Evolutionary conservation across 805 yeast genomes (phyloP).

Genomic region (Candida maris): DNA sequence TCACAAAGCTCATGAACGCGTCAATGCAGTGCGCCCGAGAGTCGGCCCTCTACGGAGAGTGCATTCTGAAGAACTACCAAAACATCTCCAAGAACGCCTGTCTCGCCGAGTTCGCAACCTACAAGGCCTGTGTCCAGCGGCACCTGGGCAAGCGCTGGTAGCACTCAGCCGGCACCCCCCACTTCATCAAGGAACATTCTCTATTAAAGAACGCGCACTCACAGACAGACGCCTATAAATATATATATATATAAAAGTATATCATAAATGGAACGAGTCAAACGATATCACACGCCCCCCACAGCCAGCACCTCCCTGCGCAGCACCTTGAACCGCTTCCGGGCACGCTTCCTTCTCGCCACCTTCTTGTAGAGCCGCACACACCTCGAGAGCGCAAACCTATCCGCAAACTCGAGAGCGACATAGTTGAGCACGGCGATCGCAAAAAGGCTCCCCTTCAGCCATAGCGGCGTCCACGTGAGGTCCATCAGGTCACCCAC

Average conservation of each 20-base stretch:
- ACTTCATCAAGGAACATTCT: no score
- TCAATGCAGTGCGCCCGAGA: slow-evolving; percentile 27
- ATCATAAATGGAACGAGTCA: no score
- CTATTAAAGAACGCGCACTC: no score
- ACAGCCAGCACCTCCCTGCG: slow-evolving; percentile 22
- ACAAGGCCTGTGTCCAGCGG: slow-evolving; percentile 47
- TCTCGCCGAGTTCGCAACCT: slow-evolving; percentile 44
- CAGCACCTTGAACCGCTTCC: slow-evolving; percentile 38
- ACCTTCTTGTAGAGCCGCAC: slow-evolving; percentile 38
- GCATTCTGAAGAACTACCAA: slow-evolving; percentile 48
- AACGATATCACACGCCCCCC: not conserved
- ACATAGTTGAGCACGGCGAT: slow-evolving; percentile 48
- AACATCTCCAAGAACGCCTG: slow-evolving; percentile 52
- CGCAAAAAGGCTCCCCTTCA: slow-evolving; percentile 49
- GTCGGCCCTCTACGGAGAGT: slow-evolving; percentile 48
- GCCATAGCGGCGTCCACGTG: slow-evolving; percentile 50
- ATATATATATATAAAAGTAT: no score
- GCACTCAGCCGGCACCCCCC: no score
- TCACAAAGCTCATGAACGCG: slow-evolving; percentile 31
- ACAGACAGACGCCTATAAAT: no score
- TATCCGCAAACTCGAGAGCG: slow-evolving; percentile 44
- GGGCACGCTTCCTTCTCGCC: slow-evolving; percentile 28
- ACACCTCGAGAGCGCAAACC: slow-evolving; percentile 37
- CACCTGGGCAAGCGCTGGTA: slow-evolving; percentile 31
- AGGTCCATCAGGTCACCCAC: slow-evolving; percentile 74